phyloP scores from a whole-genome alignment of 257 asterid species.

The Marsdenia floribunda region DNA sequence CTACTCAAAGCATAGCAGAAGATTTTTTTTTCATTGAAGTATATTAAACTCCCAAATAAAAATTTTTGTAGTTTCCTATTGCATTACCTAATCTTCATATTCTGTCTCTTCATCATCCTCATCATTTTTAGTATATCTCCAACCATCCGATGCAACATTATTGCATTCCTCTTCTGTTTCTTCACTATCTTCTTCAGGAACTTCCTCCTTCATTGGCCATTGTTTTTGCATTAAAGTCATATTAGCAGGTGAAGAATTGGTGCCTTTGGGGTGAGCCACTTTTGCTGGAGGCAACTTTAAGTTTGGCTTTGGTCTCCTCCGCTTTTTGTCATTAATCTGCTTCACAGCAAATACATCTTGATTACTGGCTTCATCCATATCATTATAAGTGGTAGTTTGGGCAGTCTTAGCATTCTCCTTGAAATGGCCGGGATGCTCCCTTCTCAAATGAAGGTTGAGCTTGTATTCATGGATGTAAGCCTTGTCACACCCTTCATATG shows the following conservation, averaged over 20 bases:
- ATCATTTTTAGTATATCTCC: constrained; percentile 61
- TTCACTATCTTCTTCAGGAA: constrained; percentile 80
- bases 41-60: not conserved
- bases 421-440: constrained; percentile 93
- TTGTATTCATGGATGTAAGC: constrained; percentile 99
- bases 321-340: constrained; percentile 45
- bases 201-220: constrained; percentile 57
- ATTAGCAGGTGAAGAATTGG: constrained; percentile 43
- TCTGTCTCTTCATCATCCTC: constrained; percentile 97
- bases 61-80: not conserved
- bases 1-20: not conserved
- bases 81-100: constrained; percentile 53
- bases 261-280: constrained; percentile 52
- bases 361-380: constrained; percentile 80
- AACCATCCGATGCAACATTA: constrained; percentile 59
- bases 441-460: constrained; percentile 84
- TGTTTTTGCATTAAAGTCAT: constrained; percentile 43
- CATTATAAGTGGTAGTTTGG: constrained; percentile 38
- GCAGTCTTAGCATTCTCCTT: constrained; percentile 57
- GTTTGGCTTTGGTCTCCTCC: constrained; percentile 70
- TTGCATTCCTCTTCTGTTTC: constrained; percentile 95
- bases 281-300: constrained; percentile 72
- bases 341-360: constrained; percentile 55
- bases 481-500: constrained; percentile 91
- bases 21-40: not conserved